Base-by-base conservation (phyloP, 1,284 basidiomycete species). In the Leccinum subfulvum region DNA sequence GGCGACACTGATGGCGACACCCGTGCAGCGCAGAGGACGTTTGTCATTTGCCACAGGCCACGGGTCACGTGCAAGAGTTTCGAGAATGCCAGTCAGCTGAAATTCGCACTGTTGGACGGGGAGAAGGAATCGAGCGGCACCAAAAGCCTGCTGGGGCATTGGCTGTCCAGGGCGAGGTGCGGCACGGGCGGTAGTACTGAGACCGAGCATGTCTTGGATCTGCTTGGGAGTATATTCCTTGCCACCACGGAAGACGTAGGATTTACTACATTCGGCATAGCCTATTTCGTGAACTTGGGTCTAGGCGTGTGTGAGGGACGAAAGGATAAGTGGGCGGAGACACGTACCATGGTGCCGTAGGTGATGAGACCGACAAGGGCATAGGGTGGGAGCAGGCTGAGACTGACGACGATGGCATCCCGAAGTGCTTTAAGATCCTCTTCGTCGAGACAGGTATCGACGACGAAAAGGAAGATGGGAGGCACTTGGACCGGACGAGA, bases 261-360 rank as follows among this genome's bases (percentile, higher is more conserved):
- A 96, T 79, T 99, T 99, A 79, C 89, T 94, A 81, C 96, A 99
- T 74, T 96, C 92, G 2, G 90, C 87, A 74, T 98, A 99, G 35
- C 96, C 95, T 57, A 99, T 91, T 79, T 99, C 97, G 77, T 99
- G 97, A 1, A 99, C 95, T 90, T 98, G 96, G 7, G 97, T 87
- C 94, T 97, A 57, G 35, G n/a, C 6, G 3, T 33, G 16, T 3
- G 41, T 72, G 44, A 73, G 65, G 3, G 7, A 57, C 0, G 4
- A 28, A 6, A 30, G 4, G 13, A 33, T 0, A 16, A 13, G 3
- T 1, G 28, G 30, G n/a, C 13, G 52, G 21, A 14, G 58, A 68
- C 65, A 79, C 81, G 62, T 69, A 93, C 94, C 95, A 98, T 98
- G 44, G 97, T 98, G 41, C 97, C 97, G 73, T 83, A 98, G 1